Percentiles rank a stretch among this genome's conserved stretches.
phyloP scores from a whole-genome alignment of 768 basidiomycete genomes.

The Trametes punicea region DNA sequence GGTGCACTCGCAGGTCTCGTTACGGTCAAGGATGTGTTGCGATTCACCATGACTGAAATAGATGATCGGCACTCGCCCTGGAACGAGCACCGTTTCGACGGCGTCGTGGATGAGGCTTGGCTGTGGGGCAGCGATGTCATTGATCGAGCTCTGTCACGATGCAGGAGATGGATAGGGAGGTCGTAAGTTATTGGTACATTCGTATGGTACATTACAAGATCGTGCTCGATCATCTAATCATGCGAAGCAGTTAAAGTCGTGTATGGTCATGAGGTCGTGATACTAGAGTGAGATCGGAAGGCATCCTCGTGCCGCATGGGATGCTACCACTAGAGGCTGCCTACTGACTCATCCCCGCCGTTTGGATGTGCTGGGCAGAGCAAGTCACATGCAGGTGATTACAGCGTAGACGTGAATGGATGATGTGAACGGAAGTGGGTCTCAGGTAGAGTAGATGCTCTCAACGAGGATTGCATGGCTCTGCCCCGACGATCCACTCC shows the following conservation, averaged over 20 bases:
- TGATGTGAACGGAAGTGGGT: neutral
- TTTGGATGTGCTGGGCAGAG: no score
- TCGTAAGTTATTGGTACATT: constrained; percentile 14
- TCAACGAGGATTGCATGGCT: neutral
- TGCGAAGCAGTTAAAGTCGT: neutral
- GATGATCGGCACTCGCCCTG: constrained; percentile 25
- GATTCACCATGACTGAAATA: constrained; percentile 57
- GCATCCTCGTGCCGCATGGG: no score
- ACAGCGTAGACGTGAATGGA: neutral
- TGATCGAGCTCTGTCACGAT: constrained; percentile 9
- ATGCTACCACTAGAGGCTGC: no score
- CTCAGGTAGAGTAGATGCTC: neutral
- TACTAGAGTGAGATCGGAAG: neutral
- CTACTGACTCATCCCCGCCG: no score
- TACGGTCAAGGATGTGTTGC: constrained; percentile 94
- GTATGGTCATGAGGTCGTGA: neutral
- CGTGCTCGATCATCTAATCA: constrained; percentile 2
- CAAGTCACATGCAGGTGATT: neutral
- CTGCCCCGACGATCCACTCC: neutral
- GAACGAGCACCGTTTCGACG: constrained; percentile 29
- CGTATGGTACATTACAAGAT: constrained; percentile 4
- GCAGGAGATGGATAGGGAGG: constrained; percentile 12
- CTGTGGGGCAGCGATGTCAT: constrained; percentile 19
- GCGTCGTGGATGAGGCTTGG: constrained; percentile 26
- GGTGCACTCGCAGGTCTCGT: constrained; percentile 82